These are phyloP conservation scores for Tylopilus sp. DNA, from an alignment of 768 basidiomycete species.

Conservation along the genomic window DNA sequence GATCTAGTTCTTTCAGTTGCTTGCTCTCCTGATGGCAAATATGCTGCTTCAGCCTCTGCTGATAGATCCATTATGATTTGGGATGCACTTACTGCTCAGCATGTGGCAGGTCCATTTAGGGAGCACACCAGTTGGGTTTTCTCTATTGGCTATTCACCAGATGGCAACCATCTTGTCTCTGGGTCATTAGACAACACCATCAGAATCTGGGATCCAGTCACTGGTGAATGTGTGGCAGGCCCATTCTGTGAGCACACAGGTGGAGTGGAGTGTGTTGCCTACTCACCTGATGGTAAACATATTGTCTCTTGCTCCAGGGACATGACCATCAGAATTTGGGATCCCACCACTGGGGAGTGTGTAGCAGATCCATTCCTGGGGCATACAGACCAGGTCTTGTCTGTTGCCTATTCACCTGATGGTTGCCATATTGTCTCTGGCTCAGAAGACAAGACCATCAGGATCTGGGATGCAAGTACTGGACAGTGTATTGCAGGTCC, in stretches of 20 bases:
- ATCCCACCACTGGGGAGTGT: conserved; percentile 11
- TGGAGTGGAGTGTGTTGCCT: conserved; percentile 15
- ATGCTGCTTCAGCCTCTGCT: conserved; percentile 5
- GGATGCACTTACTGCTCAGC: conserved; percentile 13
- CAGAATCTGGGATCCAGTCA: conserved; percentile 20
- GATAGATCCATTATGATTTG: conserved; percentile 9
- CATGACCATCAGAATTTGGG: conserved; percentile 23
- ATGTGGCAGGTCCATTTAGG: background rate
- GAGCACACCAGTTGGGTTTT: conserved; percentile 9
- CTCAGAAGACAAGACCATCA: conserved; percentile 16
- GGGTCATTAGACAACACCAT: conserved; percentile 22
- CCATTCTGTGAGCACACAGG: conserved; percentile 19
- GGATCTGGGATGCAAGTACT: conserved; percentile 16
- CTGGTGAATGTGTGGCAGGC: conserved; percentile 12
- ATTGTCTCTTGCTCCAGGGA: conserved; percentile 27
- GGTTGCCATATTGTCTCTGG: conserved; percentile 15
- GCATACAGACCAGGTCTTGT: conserved; percentile 12
- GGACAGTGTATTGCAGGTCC: conserved; percentile 16
- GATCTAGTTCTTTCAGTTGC: background rate
- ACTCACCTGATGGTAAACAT: conserved; percentile 20
- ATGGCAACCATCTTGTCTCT: conserved; percentile 23
- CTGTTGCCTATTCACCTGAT: conserved; percentile 20
- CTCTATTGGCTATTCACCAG: conserved; percentile 25
- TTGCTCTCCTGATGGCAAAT: conserved; percentile 17
- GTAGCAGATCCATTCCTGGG: conserved; percentile 19